Evolutionary conservation across 1,284 basidiomycete genomes (phyloP).

Genomic region (Coniferiporia weirii): DNA sequence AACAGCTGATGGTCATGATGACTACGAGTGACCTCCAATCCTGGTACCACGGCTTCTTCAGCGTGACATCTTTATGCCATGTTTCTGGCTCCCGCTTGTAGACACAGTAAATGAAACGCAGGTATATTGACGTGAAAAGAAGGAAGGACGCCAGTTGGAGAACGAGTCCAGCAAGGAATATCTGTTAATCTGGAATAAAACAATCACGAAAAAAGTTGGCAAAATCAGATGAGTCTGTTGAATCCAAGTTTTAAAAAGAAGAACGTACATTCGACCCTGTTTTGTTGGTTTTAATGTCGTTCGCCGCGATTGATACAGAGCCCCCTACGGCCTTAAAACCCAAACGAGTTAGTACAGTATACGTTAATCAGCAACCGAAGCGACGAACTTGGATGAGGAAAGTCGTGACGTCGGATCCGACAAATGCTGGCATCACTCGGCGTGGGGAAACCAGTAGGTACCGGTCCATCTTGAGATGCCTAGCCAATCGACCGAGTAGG

Average conservation of each 20-base stretch:
- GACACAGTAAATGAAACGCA: conserved; percentile 53
- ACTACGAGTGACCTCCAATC: conserved; percentile 58
- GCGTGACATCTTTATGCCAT: conserved; percentile 37
- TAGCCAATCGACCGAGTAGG: conserved; percentile 57
- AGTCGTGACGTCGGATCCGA: conserved; percentile 57
- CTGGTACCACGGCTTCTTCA: conserved; percentile 39
- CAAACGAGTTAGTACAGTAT: neutral
- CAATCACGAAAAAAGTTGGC: neutral
- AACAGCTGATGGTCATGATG: conserved; percentile 54
- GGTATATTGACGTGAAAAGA: conserved; percentile 53
- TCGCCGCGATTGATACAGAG: conserved; percentile 34
- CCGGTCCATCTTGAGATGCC: conserved; percentile 42
- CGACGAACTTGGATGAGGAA: conserved; percentile 59
- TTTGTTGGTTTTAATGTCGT: conserved; percentile 25
- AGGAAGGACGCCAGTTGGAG: conserved; percentile 61
- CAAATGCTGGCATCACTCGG: conserved; percentile 48
- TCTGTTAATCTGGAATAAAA: conserved; percentile 29
- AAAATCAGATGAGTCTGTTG: neutral
- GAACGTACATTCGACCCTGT: conserved; percentile 34
- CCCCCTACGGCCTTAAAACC: conserved; percentile 41
- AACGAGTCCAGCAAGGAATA: conserved; percentile 60
- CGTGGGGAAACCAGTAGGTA: conserved; percentile 52
- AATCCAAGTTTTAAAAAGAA: conserved; percentile 3
- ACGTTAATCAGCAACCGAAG: neutral
- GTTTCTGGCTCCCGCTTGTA: conserved; percentile 38